Percentiles rank a stretch among this genome's conserved stretches.
Conservation (phyloP, 495 filamentous ascomycete genomes). For the Clohesyomyces aquaticus region DNA sequence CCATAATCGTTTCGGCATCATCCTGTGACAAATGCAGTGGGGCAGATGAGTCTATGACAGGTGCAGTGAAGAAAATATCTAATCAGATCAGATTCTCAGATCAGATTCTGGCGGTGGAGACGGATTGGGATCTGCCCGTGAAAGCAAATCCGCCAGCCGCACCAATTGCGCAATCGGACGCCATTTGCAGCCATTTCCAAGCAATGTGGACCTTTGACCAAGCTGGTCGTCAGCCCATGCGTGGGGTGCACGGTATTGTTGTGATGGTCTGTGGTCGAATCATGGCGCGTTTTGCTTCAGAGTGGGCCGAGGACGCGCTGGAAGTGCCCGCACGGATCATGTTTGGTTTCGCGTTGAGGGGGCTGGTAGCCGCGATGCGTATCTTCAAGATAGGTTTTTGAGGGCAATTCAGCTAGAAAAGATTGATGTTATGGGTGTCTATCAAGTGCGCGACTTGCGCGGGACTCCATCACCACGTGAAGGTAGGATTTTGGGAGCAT, state of each 20-base stretch:
- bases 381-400: slow-evolving; percentile 5
- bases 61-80: background rate
- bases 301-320: slow-evolving; percentile 17
- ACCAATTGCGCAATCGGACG: background rate
- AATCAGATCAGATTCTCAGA: slow-evolving; percentile 21
- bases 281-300: slow-evolving; percentile 11
- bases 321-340: slow-evolving; percentile 25
- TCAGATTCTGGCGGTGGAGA: background rate
- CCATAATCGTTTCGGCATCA: background rate
- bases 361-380: slow-evolving; percentile 16
- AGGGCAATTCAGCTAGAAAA: background rate
- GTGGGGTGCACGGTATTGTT: slow-evolving; percentile 15
- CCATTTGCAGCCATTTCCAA: slow-evolving; percentile 17
- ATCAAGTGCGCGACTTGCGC: background rate
- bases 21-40: background rate
- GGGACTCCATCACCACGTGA: background rate
- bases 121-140: background rate
- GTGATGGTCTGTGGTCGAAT: slow-evolving; percentile 28
- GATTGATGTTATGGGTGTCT: slow-evolving; percentile 18
- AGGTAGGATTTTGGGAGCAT: background rate
- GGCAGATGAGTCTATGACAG: background rate
- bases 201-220: slow-evolving; percentile 13
- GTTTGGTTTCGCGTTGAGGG: slow-evolving; percentile 16
- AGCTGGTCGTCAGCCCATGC: slow-evolving; percentile 15
- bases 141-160: background rate